Base-by-base conservation (phyloP, 176 grass and related monocot species). In the Lolium multiflorum region DNA sequence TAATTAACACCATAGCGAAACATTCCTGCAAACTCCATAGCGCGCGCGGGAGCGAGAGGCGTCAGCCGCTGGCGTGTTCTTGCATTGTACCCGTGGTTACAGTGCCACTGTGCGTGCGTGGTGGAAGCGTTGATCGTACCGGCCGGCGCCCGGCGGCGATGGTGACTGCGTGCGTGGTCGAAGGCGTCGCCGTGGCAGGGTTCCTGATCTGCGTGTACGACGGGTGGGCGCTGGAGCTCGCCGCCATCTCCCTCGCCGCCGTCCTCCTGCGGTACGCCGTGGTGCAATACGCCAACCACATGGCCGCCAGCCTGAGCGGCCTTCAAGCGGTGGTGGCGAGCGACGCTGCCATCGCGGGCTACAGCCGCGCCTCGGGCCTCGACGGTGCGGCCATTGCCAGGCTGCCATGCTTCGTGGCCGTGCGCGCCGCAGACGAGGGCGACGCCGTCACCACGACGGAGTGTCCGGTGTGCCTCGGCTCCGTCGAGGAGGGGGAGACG, bases 381-480 rank as follows among this genome's bases (percentile, higher is more conserved):
- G 49, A 75, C 83, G n/a, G 43, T 58, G 68, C 43, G 35, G 35
- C 60, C 74, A 85, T 68, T 11, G 58, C 59, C 9, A 39, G 85
- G 9, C 49, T 87, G 13, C 88, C 88, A 7, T 77, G 41, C 55
- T 82, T 84, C 49, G 65, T 77, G 70, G 70, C 80, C 48, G 57
- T 26, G 76, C 62, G 20, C 61, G 12, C 39, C 31, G 3, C 47
- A 28, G 54, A 28, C 25, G n/a, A 15, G 0, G 66, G 24, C 25
- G 70, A 20, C 31, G 46, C n/a, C 7, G 39, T n/a, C 3, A 11
- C 28, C 17, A 50, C 41, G 57, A 18, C 16, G 56, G 73, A 81
- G 68, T 92, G 90, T 17, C 68, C 77, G 26, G 91, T 95, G 71
- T 95, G 93, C 74, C 82, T 86, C 13, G 21, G 74, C 17, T 24